Evolutionary conservation across 345 rosid genomes (phyloP).

Genomic region (Citrus trifoliata): DNA sequence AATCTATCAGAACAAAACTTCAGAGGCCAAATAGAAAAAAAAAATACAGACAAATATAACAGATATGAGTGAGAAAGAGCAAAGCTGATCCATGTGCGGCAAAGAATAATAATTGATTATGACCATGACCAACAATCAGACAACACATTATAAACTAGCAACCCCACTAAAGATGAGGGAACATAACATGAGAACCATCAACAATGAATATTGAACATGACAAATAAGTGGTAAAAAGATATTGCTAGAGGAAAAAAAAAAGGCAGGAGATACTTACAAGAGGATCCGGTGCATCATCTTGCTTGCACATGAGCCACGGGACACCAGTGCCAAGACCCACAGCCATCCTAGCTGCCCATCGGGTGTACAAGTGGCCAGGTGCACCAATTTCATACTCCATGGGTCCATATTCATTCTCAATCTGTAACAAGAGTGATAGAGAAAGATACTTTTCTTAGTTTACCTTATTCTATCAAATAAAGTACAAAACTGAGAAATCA

Average conservation of each 20-base stretch:
- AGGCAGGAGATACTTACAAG: slow-evolving; percentile 46
- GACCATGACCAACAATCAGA: slow-evolving; percentile 21
- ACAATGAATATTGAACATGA: slow-evolving; percentile 19
- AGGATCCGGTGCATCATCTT: slow-evolving; percentile 99
- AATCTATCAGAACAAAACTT: slow-evolving; percentile 7
- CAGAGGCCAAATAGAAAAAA: slow-evolving; percentile 5
- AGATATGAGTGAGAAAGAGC: slow-evolving; percentile 24
- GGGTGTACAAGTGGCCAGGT: slow-evolving; percentile 61
- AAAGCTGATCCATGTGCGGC: slow-evolving; percentile 37
- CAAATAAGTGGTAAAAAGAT: slow-evolving; percentile 14
- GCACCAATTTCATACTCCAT: slow-evolving; percentile 79
- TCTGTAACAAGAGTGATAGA: slow-evolving; percentile 42
- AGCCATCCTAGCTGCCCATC: slow-evolving; percentile 98
- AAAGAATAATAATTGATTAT: slow-evolving; percentile 31
- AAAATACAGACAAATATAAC: slow-evolving; percentile 16
- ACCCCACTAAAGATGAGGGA: slow-evolving; percentile 26
- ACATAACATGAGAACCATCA: slow-evolving; percentile 34
- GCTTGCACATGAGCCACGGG: slow-evolving; percentile 99
- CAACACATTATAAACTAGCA: slow-evolving; percentile 11
- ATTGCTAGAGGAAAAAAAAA: slow-evolving; percentile 2
- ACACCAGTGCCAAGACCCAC: slow-evolving; percentile 94
- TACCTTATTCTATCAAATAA: slow-evolving; percentile 1
- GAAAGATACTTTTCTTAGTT: slow-evolving; percentile 9
- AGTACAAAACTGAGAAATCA: neutral
- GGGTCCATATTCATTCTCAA: slow-evolving; percentile 99